A percentile compares a stretch with the other conserved stretches of the same genome.
Evolutionary conservation across 2,329 filamentous ascomycete species (phyloP).

Genomic region (Ilyonectria robusta): DNA sequence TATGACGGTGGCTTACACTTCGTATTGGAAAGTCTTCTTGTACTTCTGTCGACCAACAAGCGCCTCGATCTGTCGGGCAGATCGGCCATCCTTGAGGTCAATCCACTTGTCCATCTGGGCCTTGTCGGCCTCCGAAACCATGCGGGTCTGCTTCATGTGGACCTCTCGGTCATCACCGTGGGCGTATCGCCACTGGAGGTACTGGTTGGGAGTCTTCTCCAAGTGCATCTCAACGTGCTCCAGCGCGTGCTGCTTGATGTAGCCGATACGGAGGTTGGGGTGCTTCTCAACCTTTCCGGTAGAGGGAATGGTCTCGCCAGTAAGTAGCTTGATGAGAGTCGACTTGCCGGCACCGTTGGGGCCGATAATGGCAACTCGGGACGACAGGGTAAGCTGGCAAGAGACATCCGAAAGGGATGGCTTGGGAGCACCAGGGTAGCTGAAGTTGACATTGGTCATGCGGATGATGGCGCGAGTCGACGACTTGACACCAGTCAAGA

Average conservation of each 20-base stretch:
- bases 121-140: slow-evolving; percentile 87
- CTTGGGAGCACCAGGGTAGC: slow-evolving; percentile 91
- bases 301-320: slow-evolving; percentile 89
- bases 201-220: slow-evolving; percentile 99
- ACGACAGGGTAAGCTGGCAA: slow-evolving; percentile 90
- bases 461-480: slow-evolving; percentile 93
- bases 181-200: slow-evolving; percentile 98
- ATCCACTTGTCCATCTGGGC: slow-evolving; percentile 93
- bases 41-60: slow-evolving; percentile 97
- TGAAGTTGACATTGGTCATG: slow-evolving; percentile 92
- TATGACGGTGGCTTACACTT: slow-evolving; percentile 75
- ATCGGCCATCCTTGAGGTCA: slow-evolving; percentile 86
- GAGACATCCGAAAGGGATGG: slow-evolving; percentile 90
- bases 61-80: slow-evolving; percentile 83
- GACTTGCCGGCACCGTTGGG: slow-evolving; percentile 99
- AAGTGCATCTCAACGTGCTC: slow-evolving; percentile 99
- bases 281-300: slow-evolving; percentile 95
- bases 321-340: slow-evolving; percentile 96
- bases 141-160: slow-evolving; percentile 95
- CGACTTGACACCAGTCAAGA: slow-evolving; percentile 95
- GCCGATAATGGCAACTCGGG: slow-evolving; percentile 95
- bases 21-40: slow-evolving; percentile 99
- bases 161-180: slow-evolving; percentile 98
- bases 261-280: slow-evolving; percentile 97
- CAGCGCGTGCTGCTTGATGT: slow-evolving; percentile 99